phyloP scores from a whole-genome alignment of 148 eudicot species.

The Rhododendron ovatum region DNA sequence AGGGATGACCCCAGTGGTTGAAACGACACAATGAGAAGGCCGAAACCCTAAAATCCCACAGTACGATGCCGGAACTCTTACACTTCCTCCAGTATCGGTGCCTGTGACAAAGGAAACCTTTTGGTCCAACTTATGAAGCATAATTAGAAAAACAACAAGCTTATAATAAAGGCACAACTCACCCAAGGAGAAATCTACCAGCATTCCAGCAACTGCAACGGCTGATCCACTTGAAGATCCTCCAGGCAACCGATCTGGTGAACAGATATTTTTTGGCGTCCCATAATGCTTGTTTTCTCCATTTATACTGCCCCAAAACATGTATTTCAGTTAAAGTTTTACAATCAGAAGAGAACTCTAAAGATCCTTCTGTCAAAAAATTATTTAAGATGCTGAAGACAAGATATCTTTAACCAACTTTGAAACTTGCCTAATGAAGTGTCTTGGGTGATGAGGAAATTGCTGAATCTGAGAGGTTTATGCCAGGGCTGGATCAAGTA shows the following conservation, averaged over 20 bases:
- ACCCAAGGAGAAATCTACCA: conserved; percentile 82
- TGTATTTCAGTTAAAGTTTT: background rate
- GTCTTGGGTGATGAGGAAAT: too few species aligned
- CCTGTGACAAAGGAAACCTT: conserved; percentile 28
- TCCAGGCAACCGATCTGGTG: conserved; percentile 80
- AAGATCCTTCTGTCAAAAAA: background rate
- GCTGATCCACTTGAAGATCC: conserved; percentile 98
- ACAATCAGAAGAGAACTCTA: background rate
- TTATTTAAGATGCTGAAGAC: background rate
- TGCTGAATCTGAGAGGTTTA: too few species aligned
- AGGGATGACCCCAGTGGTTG: conserved; percentile 74
- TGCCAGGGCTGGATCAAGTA: too few species aligned
- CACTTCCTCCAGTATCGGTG: conserved; percentile 97
- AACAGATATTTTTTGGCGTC: conserved; percentile 82
- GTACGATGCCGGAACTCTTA: conserved; percentile 82
- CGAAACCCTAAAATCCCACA: conserved; percentile 90
- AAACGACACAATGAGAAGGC: conserved; percentile 79
- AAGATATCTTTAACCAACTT: background rate
- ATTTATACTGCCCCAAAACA: conserved; percentile 48
- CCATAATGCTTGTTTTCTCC: conserved; percentile 91
- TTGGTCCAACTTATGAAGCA: background rate
- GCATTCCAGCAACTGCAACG: conserved; percentile 77
- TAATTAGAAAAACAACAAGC: background rate
- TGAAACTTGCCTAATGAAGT: background rate
- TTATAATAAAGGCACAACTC: conserved; percentile 7